Conservation (phyloP, 176 grass and related monocot species). For the Pontederia crassipes region DNA sequence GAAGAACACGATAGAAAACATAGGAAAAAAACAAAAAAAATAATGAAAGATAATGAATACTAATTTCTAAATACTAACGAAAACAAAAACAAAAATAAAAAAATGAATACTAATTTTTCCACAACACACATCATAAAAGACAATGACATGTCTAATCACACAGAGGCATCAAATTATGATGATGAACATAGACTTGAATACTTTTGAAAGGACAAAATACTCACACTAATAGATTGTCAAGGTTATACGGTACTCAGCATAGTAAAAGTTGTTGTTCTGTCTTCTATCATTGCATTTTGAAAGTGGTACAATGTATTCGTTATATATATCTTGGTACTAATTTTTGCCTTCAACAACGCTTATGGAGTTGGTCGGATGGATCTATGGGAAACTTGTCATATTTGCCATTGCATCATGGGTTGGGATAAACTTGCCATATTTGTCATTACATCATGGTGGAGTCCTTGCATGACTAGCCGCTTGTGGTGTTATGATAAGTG, state of each 20-base stretch:
- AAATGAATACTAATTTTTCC: no score
- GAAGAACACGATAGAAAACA: no score
- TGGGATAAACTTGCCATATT: slow-evolving; percentile 31
- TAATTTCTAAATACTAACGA: no score
- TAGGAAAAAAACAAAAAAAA: no score
- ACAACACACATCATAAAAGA: no score
- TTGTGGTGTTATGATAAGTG: slow-evolving; percentile 47
- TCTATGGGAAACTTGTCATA: slow-evolving; percentile 60
- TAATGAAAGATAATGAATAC: no score
- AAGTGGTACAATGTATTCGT: slow-evolving; percentile 49
- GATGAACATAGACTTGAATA: slow-evolving; percentile 37
- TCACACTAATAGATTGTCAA: slow-evolving; percentile 31
- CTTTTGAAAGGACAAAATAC: slow-evolving; percentile 66
- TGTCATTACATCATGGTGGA: slow-evolving; percentile 42
- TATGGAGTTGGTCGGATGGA: slow-evolving; percentile 63
- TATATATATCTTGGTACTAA: slow-evolving; percentile 50
- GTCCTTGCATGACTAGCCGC: slow-evolving; percentile 57
- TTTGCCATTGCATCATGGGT: slow-evolving; percentile 62
- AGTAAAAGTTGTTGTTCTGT: no score
- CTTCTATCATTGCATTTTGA: slow-evolving; percentile 21
- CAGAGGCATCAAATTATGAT: slow-evolving; percentile 25
- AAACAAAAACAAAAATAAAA: no score
- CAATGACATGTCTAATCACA: no score
- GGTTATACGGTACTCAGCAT: slow-evolving; percentile 24
- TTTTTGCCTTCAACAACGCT: slow-evolving; percentile 77